Evolutionary conservation across 139 green algal species (phyloP).

Genomic region (Chlorella sp.): DNA sequence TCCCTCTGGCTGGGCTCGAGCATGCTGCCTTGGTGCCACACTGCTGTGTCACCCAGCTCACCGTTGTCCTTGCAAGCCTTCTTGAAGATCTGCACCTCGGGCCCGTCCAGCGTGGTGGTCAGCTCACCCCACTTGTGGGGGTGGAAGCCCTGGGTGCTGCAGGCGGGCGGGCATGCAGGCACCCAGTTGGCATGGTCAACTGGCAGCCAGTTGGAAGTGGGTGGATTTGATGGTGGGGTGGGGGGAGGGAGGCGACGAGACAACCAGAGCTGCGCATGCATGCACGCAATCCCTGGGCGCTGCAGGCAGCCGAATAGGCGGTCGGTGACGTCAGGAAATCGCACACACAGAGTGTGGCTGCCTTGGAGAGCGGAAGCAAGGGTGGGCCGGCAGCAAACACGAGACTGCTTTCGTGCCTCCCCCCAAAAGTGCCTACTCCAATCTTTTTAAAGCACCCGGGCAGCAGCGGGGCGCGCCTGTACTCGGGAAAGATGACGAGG

Average conservation of each 20-base stretch:
- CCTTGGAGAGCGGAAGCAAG: no score
- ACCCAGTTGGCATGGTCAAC: not conserved
- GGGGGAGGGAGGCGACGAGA: not conserved
- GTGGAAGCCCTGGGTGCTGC: slow-evolving; percentile 53
- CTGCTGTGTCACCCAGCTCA: slow-evolving; percentile 10
- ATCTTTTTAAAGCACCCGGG: no score
- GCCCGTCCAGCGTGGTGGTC: slow-evolving; percentile 56
- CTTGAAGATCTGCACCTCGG: slow-evolving; percentile 57
- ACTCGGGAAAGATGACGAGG: slow-evolving; percentile 32
- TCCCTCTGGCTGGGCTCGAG: no score
- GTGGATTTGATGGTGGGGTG: not conserved
- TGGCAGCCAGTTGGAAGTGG: not conserved
- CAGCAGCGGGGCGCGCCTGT: not conserved
- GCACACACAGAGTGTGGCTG: no score
- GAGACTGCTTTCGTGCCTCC: no score
- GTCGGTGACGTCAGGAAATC: no score
- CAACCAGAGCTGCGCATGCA: no score
- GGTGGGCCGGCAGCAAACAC: no score
- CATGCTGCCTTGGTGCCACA: not conserved
- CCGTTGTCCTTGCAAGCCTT: slow-evolving; percentile 51
- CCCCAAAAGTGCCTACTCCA: no score
- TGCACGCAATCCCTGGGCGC: no score
- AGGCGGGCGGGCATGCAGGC: not conserved
- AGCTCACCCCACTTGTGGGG: slow-evolving; percentile 55
- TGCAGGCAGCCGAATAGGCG: no score